phyloP scores from a whole-genome alignment of 2,329 filamentous ascomycete genomes.

The Graphium sp. region DNA sequence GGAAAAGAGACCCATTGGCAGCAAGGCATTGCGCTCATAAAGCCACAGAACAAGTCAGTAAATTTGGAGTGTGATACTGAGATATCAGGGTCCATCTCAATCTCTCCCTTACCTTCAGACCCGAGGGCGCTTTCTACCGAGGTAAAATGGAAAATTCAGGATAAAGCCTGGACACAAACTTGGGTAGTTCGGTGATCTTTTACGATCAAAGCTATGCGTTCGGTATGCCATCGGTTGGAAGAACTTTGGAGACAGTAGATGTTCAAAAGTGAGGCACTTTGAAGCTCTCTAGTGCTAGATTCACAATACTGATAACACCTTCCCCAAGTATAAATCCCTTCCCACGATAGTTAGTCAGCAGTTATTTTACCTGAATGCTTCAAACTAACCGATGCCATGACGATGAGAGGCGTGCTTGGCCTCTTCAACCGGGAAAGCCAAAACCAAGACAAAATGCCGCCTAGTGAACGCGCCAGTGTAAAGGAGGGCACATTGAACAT shows the following conservation, averaged over 20 bases:
- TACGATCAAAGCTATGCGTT: too few species aligned
- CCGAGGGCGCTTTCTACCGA: slow-evolving; percentile 51
- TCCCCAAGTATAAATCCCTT: slow-evolving; percentile 83
- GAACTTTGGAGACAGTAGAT: neutral
- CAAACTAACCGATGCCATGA: slow-evolving; percentile 57
- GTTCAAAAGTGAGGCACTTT: slow-evolving; percentile 53
- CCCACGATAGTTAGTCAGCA: neutral
- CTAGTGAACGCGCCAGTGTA: slow-evolving; percentile 72
- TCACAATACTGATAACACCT: slow-evolving; percentile 81
- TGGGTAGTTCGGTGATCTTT: slow-evolving; percentile 23
- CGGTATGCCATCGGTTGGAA: neutral
- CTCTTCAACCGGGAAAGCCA: slow-evolving; percentile 42
- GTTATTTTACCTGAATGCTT: too few species aligned
- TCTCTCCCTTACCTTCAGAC: slow-evolving; percentile 51
- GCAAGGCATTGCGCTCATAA: slow-evolving; percentile 60
- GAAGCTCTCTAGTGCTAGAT: slow-evolving; percentile 64
- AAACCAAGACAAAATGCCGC: slow-evolving; percentile 60
- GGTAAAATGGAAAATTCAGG: slow-evolving; percentile 40
- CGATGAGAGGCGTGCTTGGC: slow-evolving; percentile 62
- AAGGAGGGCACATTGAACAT: slow-evolving; percentile 99
- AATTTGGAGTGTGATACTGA: slow-evolving; percentile 34
- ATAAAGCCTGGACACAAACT: slow-evolving; percentile 24
- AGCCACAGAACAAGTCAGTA: slow-evolving; percentile 31
- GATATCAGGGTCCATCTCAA: slow-evolving; percentile 52
- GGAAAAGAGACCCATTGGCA: slow-evolving; percentile 78